These are phyloP conservation scores for Colletotrichum zoysiae DNA, from an alignment of 2,329 filamentous ascomycete genomes.

Conservation along the genomic window DNA sequence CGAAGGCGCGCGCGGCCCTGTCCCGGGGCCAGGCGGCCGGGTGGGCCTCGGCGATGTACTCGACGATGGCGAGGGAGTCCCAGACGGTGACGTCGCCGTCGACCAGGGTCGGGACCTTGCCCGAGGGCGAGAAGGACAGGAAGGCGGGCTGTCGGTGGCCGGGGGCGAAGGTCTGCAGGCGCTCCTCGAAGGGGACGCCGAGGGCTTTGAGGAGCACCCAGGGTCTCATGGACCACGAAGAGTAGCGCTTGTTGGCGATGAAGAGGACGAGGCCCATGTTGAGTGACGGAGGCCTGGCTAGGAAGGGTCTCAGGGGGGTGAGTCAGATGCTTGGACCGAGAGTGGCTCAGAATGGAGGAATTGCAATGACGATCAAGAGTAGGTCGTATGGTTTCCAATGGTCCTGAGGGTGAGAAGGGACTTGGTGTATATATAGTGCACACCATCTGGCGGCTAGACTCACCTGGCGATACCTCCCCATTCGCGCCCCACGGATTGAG, in stretches of 20 bases:
- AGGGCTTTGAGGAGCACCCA: constrained; percentile 61
- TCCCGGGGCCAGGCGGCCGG: constrained; percentile 58
- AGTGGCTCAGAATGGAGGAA: not conserved
- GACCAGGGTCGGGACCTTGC: constrained; percentile 58
- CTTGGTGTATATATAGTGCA: not conserved
- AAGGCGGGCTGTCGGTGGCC: constrained; percentile 52
- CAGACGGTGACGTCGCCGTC: constrained; percentile 51
- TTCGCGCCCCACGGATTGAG: not conserved
- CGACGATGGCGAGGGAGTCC: constrained; percentile 63
- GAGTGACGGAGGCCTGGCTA: not conserved
- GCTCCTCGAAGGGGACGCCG: constrained; percentile 57
- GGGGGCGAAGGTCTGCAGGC: constrained; percentile 51
- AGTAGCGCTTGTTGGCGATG: constrained; percentile 61
- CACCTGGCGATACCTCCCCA: constrained; percentile 3
- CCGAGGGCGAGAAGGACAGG: constrained; percentile 54
- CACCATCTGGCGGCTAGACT: constrained; percentile 19
- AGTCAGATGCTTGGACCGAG: not conserved
- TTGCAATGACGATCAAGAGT: no score
- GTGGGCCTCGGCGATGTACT: constrained; percentile 59
- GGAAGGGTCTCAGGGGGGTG: not conserved
- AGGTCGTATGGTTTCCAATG: not conserved
- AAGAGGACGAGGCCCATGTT: constrained; percentile 55
- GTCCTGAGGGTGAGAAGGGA: not conserved
- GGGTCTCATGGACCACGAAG: constrained; percentile 60
- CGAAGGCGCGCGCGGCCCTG: constrained; percentile 55